These are phyloP conservation scores for Asparagopsis taxiformis DNA, from an alignment of 31 red algal genomes.

Conservation along the genomic window DNA sequence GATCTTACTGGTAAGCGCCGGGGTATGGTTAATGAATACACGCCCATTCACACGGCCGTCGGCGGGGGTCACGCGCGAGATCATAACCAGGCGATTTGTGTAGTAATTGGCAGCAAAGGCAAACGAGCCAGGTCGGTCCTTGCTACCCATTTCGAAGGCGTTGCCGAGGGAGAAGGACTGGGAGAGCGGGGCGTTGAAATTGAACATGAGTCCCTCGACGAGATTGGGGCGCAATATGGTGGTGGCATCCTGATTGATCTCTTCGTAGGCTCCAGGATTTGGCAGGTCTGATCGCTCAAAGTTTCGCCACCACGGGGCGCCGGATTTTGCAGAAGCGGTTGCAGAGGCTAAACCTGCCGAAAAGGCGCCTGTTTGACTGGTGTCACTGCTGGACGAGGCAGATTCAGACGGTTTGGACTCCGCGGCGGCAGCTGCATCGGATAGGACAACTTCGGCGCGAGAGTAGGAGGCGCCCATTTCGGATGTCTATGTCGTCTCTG, in stretches of 20 bases:
- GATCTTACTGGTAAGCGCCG: constrained; percentile 78
- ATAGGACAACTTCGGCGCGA: not conserved
- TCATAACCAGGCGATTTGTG: constrained; percentile 71
- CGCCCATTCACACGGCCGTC: constrained; percentile 82
- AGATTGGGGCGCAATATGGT: constrained; percentile 84
- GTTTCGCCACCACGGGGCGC: constrained; percentile 67
- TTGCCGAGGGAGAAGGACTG: constrained; percentile 69
- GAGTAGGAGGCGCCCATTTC: not conserved
- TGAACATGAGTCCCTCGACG: constrained; percentile 89
- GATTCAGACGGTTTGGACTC: not conserved
- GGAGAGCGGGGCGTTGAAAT: constrained; percentile 79
- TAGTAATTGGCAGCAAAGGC: constrained; percentile 92
- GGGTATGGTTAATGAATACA: constrained; percentile 88
- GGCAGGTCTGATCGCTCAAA: constrained; percentile 90
- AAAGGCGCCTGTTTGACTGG: not conserved
- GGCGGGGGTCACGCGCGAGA: constrained; percentile 66
- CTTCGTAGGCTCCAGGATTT: constrained; percentile 93
- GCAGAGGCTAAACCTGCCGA: constrained; percentile 15
- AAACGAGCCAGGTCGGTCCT: constrained; percentile 63
- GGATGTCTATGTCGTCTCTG: not conserved
- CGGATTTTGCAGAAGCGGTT: not conserved
- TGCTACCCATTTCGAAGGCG: constrained; percentile 77
- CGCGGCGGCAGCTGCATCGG: not conserved
- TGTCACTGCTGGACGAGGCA: not conserved
- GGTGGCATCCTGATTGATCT: constrained; percentile 85